These are phyloP conservation scores for Cytospora chrysosperma DNA, from an alignment of 2,329 filamentous ascomycete species.

Conservation along the genomic window DNA sequence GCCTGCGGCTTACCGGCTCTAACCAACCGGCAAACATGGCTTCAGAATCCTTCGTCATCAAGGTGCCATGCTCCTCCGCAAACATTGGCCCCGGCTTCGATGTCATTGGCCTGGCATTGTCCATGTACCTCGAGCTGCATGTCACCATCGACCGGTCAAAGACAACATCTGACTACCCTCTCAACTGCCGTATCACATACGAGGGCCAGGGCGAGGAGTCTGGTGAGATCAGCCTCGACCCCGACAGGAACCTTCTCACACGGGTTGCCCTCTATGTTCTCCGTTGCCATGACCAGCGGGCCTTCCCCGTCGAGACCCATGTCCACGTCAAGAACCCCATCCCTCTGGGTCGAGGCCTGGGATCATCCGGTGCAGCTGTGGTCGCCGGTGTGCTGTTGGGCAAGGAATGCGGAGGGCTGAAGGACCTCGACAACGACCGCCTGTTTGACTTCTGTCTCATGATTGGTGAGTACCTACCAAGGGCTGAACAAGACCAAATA, in stretches of 20 bases:
- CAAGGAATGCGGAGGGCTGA: slow-evolving; percentile 80
- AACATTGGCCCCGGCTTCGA: slow-evolving; percentile 98
- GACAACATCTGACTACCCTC: slow-evolving; percentile 55
- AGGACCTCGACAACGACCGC: slow-evolving; percentile 71
- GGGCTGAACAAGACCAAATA: background rate
- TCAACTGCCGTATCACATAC: slow-evolving; percentile 90
- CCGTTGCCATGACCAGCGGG: slow-evolving; percentile 82
- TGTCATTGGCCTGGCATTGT: slow-evolving; percentile 92
- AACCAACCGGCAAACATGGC: slow-evolving; percentile 13
- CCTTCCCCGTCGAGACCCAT: slow-evolving; percentile 81
- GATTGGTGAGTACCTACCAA: slow-evolving; percentile 65
- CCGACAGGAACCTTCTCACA: slow-evolving; percentile 89
- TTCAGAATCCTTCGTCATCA: slow-evolving; percentile 64
- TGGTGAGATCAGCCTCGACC: slow-evolving; percentile 75
- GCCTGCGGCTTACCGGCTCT: background rate
- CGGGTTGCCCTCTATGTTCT: slow-evolving; percentile 92
- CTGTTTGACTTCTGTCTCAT: slow-evolving; percentile 96
- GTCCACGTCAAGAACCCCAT: slow-evolving; percentile 97
- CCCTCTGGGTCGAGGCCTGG: slow-evolving; percentile 84
- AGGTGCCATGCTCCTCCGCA: slow-evolving; percentile 89
- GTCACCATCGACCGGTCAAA: slow-evolving; percentile 70
- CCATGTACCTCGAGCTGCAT: slow-evolving; percentile 86
- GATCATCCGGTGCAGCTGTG: slow-evolving; percentile 93
- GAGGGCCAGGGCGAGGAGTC: slow-evolving; percentile 74
- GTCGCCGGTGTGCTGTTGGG: slow-evolving; percentile 93